phyloP scores from a whole-genome alignment of 2,329 filamentous ascomycete species.

The Colletotrichum liaoningense region DNA sequence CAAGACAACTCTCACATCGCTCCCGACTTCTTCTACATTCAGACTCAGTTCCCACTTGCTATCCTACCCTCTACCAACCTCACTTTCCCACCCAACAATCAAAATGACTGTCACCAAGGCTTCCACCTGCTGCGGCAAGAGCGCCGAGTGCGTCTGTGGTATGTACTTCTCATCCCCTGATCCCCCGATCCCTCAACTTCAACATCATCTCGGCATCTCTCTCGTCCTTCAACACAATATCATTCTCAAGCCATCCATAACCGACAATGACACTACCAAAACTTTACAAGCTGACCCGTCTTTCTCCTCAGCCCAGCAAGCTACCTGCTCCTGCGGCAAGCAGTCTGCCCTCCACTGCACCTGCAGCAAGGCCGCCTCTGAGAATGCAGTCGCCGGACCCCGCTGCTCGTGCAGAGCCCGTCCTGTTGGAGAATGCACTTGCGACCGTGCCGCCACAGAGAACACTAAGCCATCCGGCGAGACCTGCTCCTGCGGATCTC shows the following conservation, averaged over 20 bases:
- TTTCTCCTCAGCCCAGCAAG: slow-evolving; percentile 64
- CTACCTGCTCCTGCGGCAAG: slow-evolving; percentile 90
- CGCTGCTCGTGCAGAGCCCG: slow-evolving; percentile 88
- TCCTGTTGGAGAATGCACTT: slow-evolving; percentile 84
- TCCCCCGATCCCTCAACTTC: neutral
- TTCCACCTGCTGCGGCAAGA: slow-evolving; percentile 68
- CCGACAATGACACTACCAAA: neutral
- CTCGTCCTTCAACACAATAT: neutral
- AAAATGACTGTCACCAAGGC: slow-evolving; percentile 51
- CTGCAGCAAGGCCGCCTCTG: slow-evolving; percentile 79
- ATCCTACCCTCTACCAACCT: neutral
- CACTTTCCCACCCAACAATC: slow-evolving; percentile 16
- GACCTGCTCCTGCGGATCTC: slow-evolving; percentile 82
- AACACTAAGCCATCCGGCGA: slow-evolving; percentile 71
- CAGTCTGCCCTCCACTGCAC: slow-evolving; percentile 87
- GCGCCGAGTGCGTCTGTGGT: slow-evolving; percentile 68
- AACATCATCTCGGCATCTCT: slow-evolving; percentile 4
- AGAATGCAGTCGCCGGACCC: slow-evolving; percentile 80
- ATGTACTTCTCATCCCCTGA: slow-evolving; percentile 45
- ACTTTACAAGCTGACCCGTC: slow-evolving; percentile 9
- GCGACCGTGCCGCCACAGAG: slow-evolving; percentile 77
- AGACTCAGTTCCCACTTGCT: neutral
- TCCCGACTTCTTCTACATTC: neutral
- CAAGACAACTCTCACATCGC: neutral
- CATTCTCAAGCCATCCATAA: neutral